Conservation (phyloP, 495 filamentous ascomycete species). For the Penicillium cinerascens region DNA sequence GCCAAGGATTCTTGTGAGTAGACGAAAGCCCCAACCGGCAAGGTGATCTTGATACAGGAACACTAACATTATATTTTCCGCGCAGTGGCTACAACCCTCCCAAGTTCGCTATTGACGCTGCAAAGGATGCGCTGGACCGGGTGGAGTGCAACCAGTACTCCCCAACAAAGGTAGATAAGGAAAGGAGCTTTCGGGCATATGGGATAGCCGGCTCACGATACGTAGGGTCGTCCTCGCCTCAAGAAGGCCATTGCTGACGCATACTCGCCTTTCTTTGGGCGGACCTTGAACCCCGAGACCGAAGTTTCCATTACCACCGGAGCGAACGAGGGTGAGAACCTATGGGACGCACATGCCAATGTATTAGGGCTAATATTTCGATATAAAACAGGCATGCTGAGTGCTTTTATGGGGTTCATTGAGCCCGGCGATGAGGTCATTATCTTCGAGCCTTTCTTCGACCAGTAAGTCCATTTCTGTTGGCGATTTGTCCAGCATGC, state of each 20-base stretch:
- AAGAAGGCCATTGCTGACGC: constrained; percentile 88
- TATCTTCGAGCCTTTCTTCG: constrained; percentile 97
- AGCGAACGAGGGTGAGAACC: constrained; percentile 76
- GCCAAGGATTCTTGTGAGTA: constrained; percentile 84
- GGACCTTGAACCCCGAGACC: constrained; percentile 76
- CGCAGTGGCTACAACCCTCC: constrained; percentile 91
- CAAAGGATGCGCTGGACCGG: constrained; percentile 81
- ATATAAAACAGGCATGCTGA: constrained; percentile 60
- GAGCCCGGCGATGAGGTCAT: constrained; percentile 95
- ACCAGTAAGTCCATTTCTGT: constrained; percentile 65
- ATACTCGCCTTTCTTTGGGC: constrained; percentile 81
- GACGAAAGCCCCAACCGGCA: background rate
- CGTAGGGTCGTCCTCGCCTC: constrained; percentile 75
- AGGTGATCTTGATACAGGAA: background rate
- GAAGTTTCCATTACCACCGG: constrained; percentile 95
- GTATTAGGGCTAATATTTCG: background rate
- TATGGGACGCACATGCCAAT: background rate
- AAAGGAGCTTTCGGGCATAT: background rate
- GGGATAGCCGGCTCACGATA: constrained; percentile 1
- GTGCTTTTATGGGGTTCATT: constrained; percentile 96
- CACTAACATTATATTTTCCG: background rate
- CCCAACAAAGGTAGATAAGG: constrained; percentile 66
- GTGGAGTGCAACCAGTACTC: constrained; percentile 99
- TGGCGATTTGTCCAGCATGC: background rate
- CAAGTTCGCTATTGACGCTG: constrained; percentile 83